These are phyloP conservation scores for Carex myosuroides DNA, from an alignment of 176 grass and related monocot species.

Conservation along the genomic window DNA sequence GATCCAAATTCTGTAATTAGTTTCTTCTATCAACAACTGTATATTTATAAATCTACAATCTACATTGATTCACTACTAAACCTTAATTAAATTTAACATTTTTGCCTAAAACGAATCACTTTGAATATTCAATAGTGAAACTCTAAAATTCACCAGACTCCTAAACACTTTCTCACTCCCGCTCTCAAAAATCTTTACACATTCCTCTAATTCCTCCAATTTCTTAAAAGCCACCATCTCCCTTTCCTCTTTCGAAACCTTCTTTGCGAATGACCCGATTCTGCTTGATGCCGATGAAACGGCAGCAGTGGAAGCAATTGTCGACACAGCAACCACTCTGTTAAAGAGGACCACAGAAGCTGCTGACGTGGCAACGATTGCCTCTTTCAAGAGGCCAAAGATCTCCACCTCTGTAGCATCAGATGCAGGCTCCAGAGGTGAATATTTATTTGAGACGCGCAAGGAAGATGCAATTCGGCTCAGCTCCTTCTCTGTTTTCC, in stretches of 20 bases:
- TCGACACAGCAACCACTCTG: constrained; percentile 24
- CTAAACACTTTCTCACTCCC: constrained; percentile 65
- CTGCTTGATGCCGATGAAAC: background rate
- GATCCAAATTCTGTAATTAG: background rate
- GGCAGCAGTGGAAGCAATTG: constrained; percentile 16
- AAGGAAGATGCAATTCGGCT: background rate
- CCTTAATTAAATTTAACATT: background rate
- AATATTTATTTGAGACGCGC: background rate
- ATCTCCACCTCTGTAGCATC: constrained; percentile 38
- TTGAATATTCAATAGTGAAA: constrained; percentile 58
- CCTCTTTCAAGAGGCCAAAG: constrained; percentile 34
- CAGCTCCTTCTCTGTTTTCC: constrained; percentile 47
- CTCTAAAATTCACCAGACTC: constrained; percentile 56
- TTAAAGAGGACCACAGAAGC: constrained; percentile 37
- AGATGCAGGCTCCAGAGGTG: background rate
- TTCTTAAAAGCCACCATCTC: constrained; percentile 25
- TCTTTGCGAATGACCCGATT: constrained; percentile 22
- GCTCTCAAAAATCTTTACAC: constrained; percentile 37
- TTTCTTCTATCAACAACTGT: background rate
- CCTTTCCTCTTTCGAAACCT: constrained; percentile 9
- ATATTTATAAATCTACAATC: background rate
- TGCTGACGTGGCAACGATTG: constrained; percentile 5
- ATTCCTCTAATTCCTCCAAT: constrained; percentile 60
- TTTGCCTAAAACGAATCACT: constrained; percentile 11
- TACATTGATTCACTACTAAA: background rate